Evolutionary conservation across 805 yeast species (phyloP), one percentile per base, ranked within the genome.

Genomic region (Candida ipomoeae): DNA sequence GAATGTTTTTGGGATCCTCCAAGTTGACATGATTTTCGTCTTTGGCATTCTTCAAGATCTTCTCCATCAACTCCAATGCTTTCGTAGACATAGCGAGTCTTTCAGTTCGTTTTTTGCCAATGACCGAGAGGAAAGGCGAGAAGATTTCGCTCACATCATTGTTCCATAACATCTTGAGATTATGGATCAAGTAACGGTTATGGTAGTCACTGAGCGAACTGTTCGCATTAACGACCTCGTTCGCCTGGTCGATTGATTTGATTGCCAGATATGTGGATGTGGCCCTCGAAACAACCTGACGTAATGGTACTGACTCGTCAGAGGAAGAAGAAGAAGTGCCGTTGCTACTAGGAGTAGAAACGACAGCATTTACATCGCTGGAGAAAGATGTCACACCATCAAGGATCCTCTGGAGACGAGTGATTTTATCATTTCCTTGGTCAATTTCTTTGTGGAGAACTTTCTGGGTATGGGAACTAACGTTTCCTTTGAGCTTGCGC

Each of bases 131-230:
- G 59, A 85, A 88, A 40, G 81, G 77, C 62, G 80, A 77, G 41
- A 89, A 68, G 11, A 80, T 69, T 59, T 89, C 82, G 49, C 97
- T 71, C 8, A 83, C 77, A 3, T 70, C 62, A 53, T 86, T 83
- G 64, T 87, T 85, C 96, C 97, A 90, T 57, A 83, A 86, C 57
- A 90, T 62, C 58, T 84, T 80, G 64, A 89, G 75, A 49, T 85
- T 81, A 57, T 89, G 90, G 20, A 89, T 69, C 52, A 84, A 79
- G 64, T 85, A 89, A 44, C 89, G 71, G 62, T 91, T 90, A 52
- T 77, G 78, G 66, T 81, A 86, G 48, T 54, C 72, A 37, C 63
- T 61, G 2, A 63, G 66, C 6, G 63, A 55, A 5, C 65, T 48
- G 21, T 61, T 58, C 36, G 61, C 48, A 13, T 57, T 55, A 2